A percentile compares a stretch with the other conserved stretches of the same genome.
These are phyloP conservation scores for Patellifolia procumbens DNA, from an alignment of 179 eudicot species.

Conservation along the genomic window DNA sequence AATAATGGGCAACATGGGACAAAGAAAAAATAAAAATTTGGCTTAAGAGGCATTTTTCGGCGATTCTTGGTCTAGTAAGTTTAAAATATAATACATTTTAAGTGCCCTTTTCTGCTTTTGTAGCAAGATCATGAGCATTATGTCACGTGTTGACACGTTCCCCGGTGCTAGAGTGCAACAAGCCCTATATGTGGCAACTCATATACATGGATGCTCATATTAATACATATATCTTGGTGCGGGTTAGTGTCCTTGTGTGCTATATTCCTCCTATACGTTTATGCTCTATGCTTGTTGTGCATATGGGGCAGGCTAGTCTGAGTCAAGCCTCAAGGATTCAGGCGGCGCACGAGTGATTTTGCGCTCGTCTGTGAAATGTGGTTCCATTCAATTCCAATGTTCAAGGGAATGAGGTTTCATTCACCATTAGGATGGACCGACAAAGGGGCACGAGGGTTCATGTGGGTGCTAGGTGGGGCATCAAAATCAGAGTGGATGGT, in stretches of 20 bases:
- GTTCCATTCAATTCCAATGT: not conserved
- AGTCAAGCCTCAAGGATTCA: not conserved
- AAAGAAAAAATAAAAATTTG: too few species aligned
- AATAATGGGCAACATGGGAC: too few species aligned
- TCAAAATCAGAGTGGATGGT: not conserved
- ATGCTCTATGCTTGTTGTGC: not conserved
- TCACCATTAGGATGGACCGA: not conserved
- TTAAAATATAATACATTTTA: too few species aligned
- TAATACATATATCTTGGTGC: not conserved
- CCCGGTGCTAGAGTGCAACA: not conserved
- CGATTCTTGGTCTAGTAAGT: not conserved
- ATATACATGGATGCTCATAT: not conserved
- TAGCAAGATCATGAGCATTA: too few species aligned
- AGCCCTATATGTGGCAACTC: not conserved
- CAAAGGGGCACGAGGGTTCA: not conserved
- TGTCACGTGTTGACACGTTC: not conserved
- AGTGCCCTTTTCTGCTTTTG: too few species aligned
- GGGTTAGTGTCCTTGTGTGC: not conserved
- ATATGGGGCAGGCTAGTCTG: not conserved
- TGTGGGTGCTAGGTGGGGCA: not conserved
- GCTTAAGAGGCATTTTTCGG: too few species aligned
- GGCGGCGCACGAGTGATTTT: too few species aligned
- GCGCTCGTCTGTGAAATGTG: not conserved
- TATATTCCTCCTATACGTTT: not conserved
- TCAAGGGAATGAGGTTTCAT: not conserved